Evolutionary conservation across 2,329 filamentous ascomycete genomes (phyloP), one percentile per base, ranked within the genome.

Genomic region (Colletotrichum spinosum): DNA sequence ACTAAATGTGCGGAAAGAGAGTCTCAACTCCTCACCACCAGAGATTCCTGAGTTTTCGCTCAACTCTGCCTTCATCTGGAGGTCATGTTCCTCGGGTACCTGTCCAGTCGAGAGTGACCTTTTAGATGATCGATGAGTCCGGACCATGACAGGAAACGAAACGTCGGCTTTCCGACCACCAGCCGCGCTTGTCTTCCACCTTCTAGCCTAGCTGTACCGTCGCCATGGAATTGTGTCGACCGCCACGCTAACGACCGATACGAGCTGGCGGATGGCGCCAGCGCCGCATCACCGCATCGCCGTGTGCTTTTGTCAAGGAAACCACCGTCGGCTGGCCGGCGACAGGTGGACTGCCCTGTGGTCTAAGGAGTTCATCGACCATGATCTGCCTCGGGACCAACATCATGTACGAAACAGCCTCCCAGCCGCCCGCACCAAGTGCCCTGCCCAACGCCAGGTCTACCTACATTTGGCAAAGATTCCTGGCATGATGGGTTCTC

Each of bases 121-220:
- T 12, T 55, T 37, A 64, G 49, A 65, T 53, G 51, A 62, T 12
- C n/a, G 37, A 46, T 15, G 34, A 42, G 34, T 41, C 55, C n/a
- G 37, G 55, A 33, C 49, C 55, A 34, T 50, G 37, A 10, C 35
- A 25, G 25, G 25, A 25, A n/a, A 13, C 51, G 34, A 38, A 42
- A 13, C 33, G 46, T 8, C 44, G 45, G 34, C 11, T n/a, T n/a
- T 9, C 39, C 17, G 39, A 44, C 13, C 57, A 11, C 15, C 8
- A 17, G 33, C n/a, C 57, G 41, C 41, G 41, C 4, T 33, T 12
- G 2, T 17, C 8, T 41, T 25, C 25, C 25, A 25, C 25, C 5
- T 39, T 10, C 8, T 45, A 12, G 6, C 33, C 7, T 11, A 13
- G 15, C 39, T 42, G 11, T 38, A 17, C 45, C 35, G 35, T 52